Evolutionary conservation across 768 basidiomycete genomes (phyloP).

Genomic region (Mycena amicta): DNA sequence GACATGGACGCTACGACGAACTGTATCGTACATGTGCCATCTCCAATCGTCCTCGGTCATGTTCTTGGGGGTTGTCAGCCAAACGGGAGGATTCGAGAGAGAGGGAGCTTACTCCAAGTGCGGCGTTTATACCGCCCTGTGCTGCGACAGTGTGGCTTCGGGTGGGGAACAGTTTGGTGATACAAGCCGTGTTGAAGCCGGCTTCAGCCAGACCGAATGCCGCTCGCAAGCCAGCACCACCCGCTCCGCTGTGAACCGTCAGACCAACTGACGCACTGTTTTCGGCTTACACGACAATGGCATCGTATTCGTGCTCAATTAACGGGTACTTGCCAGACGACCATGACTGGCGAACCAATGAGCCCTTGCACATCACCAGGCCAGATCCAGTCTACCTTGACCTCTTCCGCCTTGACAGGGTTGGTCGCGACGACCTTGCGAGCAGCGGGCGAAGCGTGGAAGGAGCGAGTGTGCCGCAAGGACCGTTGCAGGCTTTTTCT

Average conservation of each 20-base stretch:
- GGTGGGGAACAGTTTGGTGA: slow-evolving; percentile 98
- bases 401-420: slow-evolving; percentile 81
- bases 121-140: slow-evolving; percentile 99
- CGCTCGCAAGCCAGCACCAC: slow-evolving; percentile 96
- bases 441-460: slow-evolving; percentile 64
- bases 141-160: slow-evolving; percentile 99
- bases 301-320: slow-evolving; percentile 99
- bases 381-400: slow-evolving; percentile 52
- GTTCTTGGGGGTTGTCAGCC: slow-evolving; percentile 61
- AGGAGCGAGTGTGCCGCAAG: slow-evolving; percentile 56
- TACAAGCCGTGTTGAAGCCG: slow-evolving; percentile 98
- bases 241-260: slow-evolving; percentile 72
- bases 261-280: neutral
- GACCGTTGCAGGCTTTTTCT: slow-evolving; percentile 62
- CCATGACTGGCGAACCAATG: slow-evolving; percentile 54
- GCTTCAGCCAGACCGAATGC: slow-evolving; percentile 98
- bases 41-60: slow-evolving; percentile 99
- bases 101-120: slow-evolving; percentile 72
- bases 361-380: neutral
- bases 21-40: slow-evolving; percentile 98
- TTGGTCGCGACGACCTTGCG: slow-evolving; percentile 68
- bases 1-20: too few relatives aligned
- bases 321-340: slow-evolving; percentile 90
- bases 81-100: slow-evolving; percentile 6
- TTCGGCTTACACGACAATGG: slow-evolving; percentile 90